A percentile compares a stretch with the other conserved stretches of the same genome.
Conservation (phyloP, 768 basidiomycete species). For the Vararia minispora region DNA sequence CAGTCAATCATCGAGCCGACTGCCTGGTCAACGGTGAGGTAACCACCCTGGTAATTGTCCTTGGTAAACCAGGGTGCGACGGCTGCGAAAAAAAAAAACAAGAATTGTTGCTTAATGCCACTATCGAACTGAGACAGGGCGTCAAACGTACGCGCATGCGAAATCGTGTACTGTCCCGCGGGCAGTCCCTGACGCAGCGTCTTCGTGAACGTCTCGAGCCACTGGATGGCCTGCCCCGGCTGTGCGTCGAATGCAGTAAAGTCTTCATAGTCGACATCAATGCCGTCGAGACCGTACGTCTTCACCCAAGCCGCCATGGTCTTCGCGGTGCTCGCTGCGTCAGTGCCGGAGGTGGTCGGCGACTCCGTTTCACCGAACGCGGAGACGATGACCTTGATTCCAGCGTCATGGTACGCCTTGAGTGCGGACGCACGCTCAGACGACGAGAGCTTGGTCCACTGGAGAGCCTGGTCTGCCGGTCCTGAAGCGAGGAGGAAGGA, state of each 20-base stretch:
- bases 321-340: conserved; percentile 22
- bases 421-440: conserved; percentile 12
- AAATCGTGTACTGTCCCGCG: conserved; percentile 12
- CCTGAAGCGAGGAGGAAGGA: conserved; percentile 8
- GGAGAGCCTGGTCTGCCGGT: conserved; percentile 8
- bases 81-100: conserved; percentile 13
- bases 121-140: too few relatives aligned
- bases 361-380: conserved; percentile 20
- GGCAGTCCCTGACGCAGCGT: conserved; percentile 15
- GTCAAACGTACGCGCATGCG: too few relatives aligned
- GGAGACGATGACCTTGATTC: conserved; percentile 15
- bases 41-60: conserved; percentile 41
- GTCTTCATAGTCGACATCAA: conserved; percentile 18
- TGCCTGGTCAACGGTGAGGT: conserved; percentile 38
- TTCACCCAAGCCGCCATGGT: conserved; percentile 25
- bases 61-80: conserved; percentile 25
- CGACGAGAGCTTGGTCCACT: conserved; percentile 5
- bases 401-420: conserved; percentile 14
- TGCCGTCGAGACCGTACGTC: conserved; percentile 18
- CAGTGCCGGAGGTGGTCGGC: conserved; percentile 19
- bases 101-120: too few relatives aligned
- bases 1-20: conserved; percentile 52
- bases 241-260: conserved; percentile 14
- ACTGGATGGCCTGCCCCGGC: conserved; percentile 13
- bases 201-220: conserved; percentile 17